A percentile compares a stretch with the other conserved stretches of the same genome.
These are phyloP conservation scores for Phytophthora ohioensis DNA, from an alignment of 352 stramenopile genomes.

Conservation along the genomic window DNA sequence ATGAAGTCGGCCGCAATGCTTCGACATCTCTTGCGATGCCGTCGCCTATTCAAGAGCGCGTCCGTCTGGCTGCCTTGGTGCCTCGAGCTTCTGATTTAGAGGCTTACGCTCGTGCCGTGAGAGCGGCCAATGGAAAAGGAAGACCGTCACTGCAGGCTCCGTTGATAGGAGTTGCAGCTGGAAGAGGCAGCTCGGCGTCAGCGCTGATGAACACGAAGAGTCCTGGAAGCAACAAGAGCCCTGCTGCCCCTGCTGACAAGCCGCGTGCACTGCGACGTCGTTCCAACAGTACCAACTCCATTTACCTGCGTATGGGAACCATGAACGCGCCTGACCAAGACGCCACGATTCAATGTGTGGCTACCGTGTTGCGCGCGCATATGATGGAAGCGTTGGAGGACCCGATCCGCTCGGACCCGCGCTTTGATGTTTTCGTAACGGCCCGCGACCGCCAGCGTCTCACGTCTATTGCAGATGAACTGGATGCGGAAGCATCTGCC, in stretches of 20 bases:
- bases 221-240: conserved; percentile 20
- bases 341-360: conserved; percentile 96
- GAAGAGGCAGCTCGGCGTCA: conserved; percentile 33
- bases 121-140: conserved; percentile 31
- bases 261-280: conserved; percentile 75
- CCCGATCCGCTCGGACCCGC: conserved; percentile 56
- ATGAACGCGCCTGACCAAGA: conserved; percentile 97
- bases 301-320: conserved; percentile 93
- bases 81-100: conserved; percentile 65
- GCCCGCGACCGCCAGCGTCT: conserved; percentile 49
- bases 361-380: conserved; percentile 95
- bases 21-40: conserved; percentile 40
- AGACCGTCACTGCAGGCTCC: conserved; percentile 30
- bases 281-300: conserved; percentile 96
- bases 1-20: conserved; percentile 31
- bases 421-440: conserved; percentile 82
- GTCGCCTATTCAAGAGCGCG: conserved; percentile 76
- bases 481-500: conserved; percentile 36
- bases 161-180: conserved; percentile 30
- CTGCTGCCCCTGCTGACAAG: conserved; percentile 33
- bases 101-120: conserved; percentile 54
- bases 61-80: conserved; percentile 58
- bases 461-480: conserved; percentile 36
- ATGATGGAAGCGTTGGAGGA: conserved; percentile 90
- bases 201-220: conserved; percentile 23